phyloP scores from a whole-genome alignment of 2,329 filamentous ascomycete genomes.

The Colletotrichum gloeosporioides region DNA sequence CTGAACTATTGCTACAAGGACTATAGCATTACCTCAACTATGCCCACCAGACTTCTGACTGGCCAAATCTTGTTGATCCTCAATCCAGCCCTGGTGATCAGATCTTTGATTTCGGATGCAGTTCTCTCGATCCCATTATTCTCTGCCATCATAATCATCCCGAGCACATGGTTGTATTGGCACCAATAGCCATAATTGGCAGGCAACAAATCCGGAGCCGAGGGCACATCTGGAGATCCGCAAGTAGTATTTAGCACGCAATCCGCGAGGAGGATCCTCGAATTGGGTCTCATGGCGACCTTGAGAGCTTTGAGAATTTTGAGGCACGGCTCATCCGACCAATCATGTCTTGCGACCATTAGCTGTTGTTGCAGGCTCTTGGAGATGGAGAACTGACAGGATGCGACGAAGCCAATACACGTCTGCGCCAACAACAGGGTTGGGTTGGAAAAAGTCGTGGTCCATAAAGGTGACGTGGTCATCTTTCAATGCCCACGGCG shows the following conservation, averaged over 20 bases:
- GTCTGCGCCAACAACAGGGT: constrained; percentile 33
- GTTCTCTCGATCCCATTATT: constrained; percentile 42
- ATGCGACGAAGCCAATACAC: constrained; percentile 37
- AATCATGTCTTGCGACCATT: constrained; percentile 30
- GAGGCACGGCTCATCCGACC: constrained; percentile 38
- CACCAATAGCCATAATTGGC: constrained; percentile 39
- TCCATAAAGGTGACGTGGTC: constrained; percentile 24
- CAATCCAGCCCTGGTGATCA: constrained; percentile 33
- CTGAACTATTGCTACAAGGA: neutral
- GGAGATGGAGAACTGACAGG: neutral
- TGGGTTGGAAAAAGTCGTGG: constrained; percentile 37
- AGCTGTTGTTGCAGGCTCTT: neutral
- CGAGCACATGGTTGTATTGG: constrained; percentile 35
- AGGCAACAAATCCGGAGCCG: constrained; percentile 34
- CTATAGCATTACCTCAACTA: constrained; percentile 26
- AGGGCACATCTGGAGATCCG: constrained; percentile 29
- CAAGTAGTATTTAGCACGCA: constrained; percentile 41
- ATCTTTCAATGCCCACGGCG: constrained; percentile 8
- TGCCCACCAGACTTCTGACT: constrained; percentile 34
- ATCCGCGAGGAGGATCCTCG: constrained; percentile 28
- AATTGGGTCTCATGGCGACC: constrained; percentile 22
- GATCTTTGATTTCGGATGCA: constrained; percentile 31
- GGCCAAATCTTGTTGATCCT: constrained; percentile 35
- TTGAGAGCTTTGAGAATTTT: constrained; percentile 26
- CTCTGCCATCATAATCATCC: constrained; percentile 36